Conservation (phyloP, 164 flowering plant genomes). For the Vitis labrusca region DNA sequence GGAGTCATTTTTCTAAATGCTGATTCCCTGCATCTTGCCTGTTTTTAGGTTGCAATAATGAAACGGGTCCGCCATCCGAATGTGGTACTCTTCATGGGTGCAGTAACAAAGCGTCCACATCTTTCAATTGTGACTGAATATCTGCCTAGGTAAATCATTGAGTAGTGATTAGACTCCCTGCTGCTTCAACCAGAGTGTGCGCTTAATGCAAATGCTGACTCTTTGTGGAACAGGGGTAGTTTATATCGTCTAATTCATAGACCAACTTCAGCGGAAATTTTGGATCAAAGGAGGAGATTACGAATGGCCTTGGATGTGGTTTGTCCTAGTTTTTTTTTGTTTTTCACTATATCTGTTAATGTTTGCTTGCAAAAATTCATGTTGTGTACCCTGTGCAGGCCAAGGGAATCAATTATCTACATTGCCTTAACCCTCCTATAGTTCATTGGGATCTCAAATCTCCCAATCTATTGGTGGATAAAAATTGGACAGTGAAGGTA, state of each 20-base stretch:
- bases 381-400: conserved; percentile 51
- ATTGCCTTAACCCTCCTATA: conserved; percentile 77
- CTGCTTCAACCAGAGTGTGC: background rate
- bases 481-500: conserved; percentile 96
- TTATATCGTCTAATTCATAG: conserved; percentile 81
- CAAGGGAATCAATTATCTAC: conserved; percentile 93
- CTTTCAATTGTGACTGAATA: conserved; percentile 94
- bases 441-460: conserved; percentile 98
- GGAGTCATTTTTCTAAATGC: no score
- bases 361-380: conserved; percentile 5
- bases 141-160: conserved; percentile 66
- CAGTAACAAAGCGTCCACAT: conserved; percentile 90
- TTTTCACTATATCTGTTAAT: background rate
- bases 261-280: conserved; percentile 68
- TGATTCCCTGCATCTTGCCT: no score
- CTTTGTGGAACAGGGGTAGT: conserved; percentile 72
- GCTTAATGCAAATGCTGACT: background rate
- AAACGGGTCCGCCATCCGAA: conserved; percentile 97
- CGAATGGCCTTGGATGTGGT: conserved; percentile 99
- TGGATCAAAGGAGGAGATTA: conserved; percentile 77
- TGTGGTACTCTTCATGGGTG: conserved; percentile 99
- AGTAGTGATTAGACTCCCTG: background rate
- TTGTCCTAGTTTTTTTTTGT: conserved; percentile 19
- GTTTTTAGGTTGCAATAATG: conserved; percentile 86
- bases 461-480: conserved; percentile 93